These are phyloP conservation scores for Microsporum audouinii DNA, from an alignment of 2,329 filamentous ascomycete genomes.

Conservation along the genomic window DNA sequence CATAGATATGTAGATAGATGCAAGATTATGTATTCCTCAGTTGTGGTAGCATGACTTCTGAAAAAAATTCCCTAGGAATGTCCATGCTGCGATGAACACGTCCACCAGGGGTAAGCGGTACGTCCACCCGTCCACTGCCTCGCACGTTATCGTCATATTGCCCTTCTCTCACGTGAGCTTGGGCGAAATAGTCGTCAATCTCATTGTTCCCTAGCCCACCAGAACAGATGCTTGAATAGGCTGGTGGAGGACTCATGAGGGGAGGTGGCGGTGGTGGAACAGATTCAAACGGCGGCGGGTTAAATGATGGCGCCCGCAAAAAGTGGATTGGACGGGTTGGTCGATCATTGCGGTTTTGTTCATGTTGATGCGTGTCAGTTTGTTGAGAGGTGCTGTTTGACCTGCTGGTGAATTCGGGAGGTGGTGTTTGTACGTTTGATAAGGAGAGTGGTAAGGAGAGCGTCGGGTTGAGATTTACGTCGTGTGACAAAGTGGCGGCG, in stretches of 20 bases:
- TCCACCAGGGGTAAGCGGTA: slow-evolving; percentile 53
- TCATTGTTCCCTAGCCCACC: slow-evolving; percentile 30
- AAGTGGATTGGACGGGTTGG: slow-evolving; percentile 64
- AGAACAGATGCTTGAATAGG: slow-evolving; percentile 63
- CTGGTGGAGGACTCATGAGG: slow-evolving; percentile 67
- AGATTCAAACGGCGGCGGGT: slow-evolving; percentile 76
- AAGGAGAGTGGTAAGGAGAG: slow-evolving; percentile 8
- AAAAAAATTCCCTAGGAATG: slow-evolving; percentile 45
- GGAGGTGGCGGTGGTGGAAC: slow-evolving; percentile 60
- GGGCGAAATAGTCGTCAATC: slow-evolving; percentile 76
- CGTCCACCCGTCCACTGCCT: slow-evolving; percentile 37
- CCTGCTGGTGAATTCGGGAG: neutral
- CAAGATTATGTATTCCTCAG: neutral
- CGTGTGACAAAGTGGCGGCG: slow-evolving; percentile 38
- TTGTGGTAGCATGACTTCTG: neutral
- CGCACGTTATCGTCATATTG: slow-evolving; percentile 40
- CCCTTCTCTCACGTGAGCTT: slow-evolving; percentile 46
- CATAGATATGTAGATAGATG: neutral
- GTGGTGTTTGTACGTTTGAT: neutral
- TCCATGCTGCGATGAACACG: slow-evolving; percentile 55
- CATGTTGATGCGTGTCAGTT: slow-evolving; percentile 35
- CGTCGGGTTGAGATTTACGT: slow-evolving; percentile 18
- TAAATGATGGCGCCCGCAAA: slow-evolving; percentile 71
- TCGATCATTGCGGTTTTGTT: slow-evolving; percentile 31
- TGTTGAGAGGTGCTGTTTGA: slow-evolving; percentile 23